phyloP scores from a whole-genome alignment of 352 stramenopile species.

The Globisporangium sylvaticum region DNA sequence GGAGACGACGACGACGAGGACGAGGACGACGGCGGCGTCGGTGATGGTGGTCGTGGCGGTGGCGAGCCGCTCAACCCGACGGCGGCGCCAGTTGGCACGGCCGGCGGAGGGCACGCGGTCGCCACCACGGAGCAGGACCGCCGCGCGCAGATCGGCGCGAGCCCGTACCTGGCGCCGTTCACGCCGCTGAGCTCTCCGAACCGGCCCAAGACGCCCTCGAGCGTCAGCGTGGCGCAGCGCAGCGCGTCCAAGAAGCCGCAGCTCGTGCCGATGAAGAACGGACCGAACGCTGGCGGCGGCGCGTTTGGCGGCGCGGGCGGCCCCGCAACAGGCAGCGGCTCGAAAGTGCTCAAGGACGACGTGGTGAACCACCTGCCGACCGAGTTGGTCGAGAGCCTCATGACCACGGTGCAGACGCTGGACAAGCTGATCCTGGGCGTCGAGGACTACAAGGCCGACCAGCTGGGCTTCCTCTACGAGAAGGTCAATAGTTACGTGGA shows the following conservation, averaged over 20 bases:
- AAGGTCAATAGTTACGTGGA: constrained; percentile 62
- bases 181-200: constrained; percentile 61
- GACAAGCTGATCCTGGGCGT: constrained; percentile 59
- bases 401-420: constrained; percentile 57
- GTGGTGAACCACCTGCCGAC: constrained; percentile 52
- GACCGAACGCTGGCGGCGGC: not conserved
- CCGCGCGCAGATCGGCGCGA: constrained; percentile 56
- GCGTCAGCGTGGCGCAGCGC: constrained; percentile 20
- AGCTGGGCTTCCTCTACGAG: constrained; percentile 54
- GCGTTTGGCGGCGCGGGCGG: constrained; percentile 8
- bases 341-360: constrained; percentile 46
- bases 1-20: constrained; percentile 17
- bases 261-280: constrained; percentile 45
- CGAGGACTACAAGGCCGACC: constrained; percentile 56
- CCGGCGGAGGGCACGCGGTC: constrained; percentile 9
- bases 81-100: not conserved
- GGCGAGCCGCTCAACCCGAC: constrained; percentile 1
- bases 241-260: constrained; percentile 39
- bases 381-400: constrained; percentile 52
- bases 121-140: constrained; percentile 38
- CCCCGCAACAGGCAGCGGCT: constrained; percentile 15
- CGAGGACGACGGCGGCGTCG: constrained; percentile 15
- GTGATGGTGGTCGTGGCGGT: constrained; percentile 3
- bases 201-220: constrained; percentile 51
- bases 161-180: constrained; percentile 63